Conservation (phyloP, 805 yeast genomes). For the Sugiyamaella lignohabitans region DNA sequence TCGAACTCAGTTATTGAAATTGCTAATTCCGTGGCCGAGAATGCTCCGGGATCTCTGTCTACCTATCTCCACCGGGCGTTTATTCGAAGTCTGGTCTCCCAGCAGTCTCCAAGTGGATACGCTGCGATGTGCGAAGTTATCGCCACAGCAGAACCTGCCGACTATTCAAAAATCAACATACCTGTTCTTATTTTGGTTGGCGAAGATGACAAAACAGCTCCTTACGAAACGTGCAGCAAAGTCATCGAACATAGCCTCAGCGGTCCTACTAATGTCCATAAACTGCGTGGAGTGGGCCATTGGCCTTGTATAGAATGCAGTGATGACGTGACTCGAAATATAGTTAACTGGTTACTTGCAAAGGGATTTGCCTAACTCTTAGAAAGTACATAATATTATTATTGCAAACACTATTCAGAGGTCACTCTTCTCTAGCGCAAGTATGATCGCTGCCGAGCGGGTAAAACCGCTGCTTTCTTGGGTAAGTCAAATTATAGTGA, state of each 20-base stretch:
- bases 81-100: slow-evolving; percentile 3
- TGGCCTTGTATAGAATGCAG: slow-evolving; percentile 9
- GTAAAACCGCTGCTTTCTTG: not conserved
- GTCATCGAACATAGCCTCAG: not conserved
- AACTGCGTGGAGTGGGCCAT: slow-evolving; percentile 5
- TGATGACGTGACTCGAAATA: not conserved
- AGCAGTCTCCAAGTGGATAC: slow-evolving; percentile 6
- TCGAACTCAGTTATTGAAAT: not conserved
- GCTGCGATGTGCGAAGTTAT: slow-evolving; percentile 4
- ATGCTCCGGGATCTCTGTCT: slow-evolving; percentile 5
- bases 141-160: not conserved
- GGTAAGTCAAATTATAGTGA: no score
- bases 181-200: slow-evolving; percentile 1
- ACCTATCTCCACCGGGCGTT: slow-evolving; percentile 6
- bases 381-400: no score
- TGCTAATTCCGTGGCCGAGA: slow-evolving; percentile 5
- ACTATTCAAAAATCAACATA: not conserved
- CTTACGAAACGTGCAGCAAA: slow-evolving; percentile 4
- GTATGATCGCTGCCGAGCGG: not conserved
- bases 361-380: no score
- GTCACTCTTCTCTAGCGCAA: not conserved
- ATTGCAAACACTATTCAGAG: not conserved
- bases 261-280: not conserved
- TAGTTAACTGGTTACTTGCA: not conserved
- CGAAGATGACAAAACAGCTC: slow-evolving; percentile 6